Conservation (phyloP, 257 asterid species). For the Forsythia viridissima region DNA sequence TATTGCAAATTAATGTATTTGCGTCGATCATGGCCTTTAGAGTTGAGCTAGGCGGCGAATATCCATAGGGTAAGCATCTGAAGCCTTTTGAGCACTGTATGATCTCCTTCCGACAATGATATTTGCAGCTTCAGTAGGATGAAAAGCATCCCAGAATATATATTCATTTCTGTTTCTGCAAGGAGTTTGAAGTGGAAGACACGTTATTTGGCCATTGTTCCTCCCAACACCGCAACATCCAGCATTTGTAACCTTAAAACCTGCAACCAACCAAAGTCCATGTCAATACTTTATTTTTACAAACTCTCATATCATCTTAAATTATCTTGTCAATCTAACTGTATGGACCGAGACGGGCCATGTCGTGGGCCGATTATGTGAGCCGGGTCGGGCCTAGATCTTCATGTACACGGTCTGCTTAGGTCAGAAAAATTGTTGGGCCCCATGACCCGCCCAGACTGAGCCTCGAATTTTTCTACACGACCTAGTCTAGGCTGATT, state of each 20-base stretch:
- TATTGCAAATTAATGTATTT: neutral
- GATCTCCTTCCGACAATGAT: conserved; percentile 72
- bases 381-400: too few species aligned
- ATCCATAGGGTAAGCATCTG: conserved; percentile 81
- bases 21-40: conserved; percentile 3
- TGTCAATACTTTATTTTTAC: neutral
- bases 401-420: too few species aligned
- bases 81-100: conserved; percentile 58
- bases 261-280: conserved; percentile 31
- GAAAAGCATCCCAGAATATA: conserved; percentile 92
- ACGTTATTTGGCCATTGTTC: conserved; percentile 94
- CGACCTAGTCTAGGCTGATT: too few species aligned
- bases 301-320: neutral
- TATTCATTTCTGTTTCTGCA: conserved; percentile 67
- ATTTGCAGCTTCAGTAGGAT: conserved; percentile 84
- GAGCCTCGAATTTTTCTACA: too few species aligned
- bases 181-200: conserved; percentile 70
- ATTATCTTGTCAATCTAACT: too few species aligned
- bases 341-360: too few species aligned
- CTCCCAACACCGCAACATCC: conserved; percentile 98
- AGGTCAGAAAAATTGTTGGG: too few species aligned
- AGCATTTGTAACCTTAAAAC: conserved; percentile 73
- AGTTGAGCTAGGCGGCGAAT: conserved; percentile 77
- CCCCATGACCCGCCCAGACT: too few species aligned
- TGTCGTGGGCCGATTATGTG: too few species aligned